Percentiles rank a stretch among this genome's conserved stretches.
Evolutionary conservation across 2,329 filamentous ascomycete genomes (phyloP).

Genomic region (Fusarium subglutinans): DNA sequence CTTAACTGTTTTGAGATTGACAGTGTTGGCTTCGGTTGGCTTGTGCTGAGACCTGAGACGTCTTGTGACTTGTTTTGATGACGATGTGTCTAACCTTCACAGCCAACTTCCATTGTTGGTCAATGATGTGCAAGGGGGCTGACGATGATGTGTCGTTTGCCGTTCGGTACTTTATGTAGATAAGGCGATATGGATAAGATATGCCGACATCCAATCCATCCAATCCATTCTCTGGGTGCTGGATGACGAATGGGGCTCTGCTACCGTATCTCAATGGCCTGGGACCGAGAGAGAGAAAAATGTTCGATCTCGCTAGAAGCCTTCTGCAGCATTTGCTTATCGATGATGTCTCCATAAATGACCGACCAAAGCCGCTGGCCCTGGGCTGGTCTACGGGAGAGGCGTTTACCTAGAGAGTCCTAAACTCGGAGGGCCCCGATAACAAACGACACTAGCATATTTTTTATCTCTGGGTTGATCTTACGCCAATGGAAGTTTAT

Average conservation of each 20-base stretch:
- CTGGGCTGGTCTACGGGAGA: conserved; percentile 22
- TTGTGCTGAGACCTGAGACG: conserved; percentile 12
- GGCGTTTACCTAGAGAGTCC: conserved; percentile 31
- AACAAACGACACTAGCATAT: conserved; percentile 11
- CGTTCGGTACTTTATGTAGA: conserved; percentile 6
- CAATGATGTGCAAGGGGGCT: conserved; percentile 4
- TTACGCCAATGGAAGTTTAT: not conserved
- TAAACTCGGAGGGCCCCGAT: conserved; percentile 22
- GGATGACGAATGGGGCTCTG: conserved; percentile 27
- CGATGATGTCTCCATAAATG: conserved; percentile 31
- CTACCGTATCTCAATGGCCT: conserved; percentile 16
- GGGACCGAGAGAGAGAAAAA: not conserved
- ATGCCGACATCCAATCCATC: conserved; percentile 19
- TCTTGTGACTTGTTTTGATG: conserved; percentile 18
- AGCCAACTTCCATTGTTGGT: conserved; percentile 1
- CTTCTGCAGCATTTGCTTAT: conserved; percentile 16
- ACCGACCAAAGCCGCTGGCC: conserved; percentile 36
- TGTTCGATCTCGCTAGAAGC: conserved; percentile 28
- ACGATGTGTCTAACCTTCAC: not conserved
- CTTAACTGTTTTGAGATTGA: conserved; percentile 16
- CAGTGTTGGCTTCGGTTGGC: not conserved
- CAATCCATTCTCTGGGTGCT: not conserved
- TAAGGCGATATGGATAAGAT: conserved; percentile 15
- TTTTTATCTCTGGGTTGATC: conserved; percentile 8
- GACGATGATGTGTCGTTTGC: not conserved